These are phyloP conservation scores for Eragrostis nindensis DNA, from an alignment of 176 grass and related monocot genomes.

Conservation along the genomic window DNA sequence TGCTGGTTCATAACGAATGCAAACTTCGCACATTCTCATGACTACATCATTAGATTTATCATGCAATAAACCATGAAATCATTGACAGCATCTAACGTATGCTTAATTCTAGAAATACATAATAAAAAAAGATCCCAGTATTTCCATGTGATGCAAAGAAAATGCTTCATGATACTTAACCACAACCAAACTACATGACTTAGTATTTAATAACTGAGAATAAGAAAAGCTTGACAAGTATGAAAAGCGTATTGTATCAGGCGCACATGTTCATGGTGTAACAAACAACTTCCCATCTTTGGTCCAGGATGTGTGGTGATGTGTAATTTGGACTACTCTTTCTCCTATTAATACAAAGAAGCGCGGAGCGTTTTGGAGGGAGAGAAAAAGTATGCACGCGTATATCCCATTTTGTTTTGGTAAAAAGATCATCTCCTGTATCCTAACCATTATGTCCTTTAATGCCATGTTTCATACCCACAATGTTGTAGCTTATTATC, in stretches of 20 bases:
- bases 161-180: conserved; percentile 27
- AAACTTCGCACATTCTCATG: conserved; percentile 79
- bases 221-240: conserved; percentile 31
- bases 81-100: conserved; percentile 29
- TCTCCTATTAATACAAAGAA: no score
- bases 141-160: background rate
- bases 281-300: no score
- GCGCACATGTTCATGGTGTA: no score
- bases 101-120: conserved; percentile 12
- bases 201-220: background rate
- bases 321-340: no score
- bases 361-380: no score
- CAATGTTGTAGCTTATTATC: conserved; percentile 12
- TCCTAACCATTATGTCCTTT: conserved; percentile 7
- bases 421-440: conserved; percentile 16
- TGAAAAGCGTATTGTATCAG: no score
- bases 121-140: conserved; percentile 30
- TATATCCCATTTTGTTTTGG: background rate
- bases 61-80: conserved; percentile 16
- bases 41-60: conserved; percentile 57
- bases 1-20: background rate
- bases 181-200: conserved; percentile 16
- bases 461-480: background rate
- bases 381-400: no score
- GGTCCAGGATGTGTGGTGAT: no score